phyloP scores from a whole-genome alignment of 2,329 filamentous ascomycete species.

The Aspergillus felis region DNA sequence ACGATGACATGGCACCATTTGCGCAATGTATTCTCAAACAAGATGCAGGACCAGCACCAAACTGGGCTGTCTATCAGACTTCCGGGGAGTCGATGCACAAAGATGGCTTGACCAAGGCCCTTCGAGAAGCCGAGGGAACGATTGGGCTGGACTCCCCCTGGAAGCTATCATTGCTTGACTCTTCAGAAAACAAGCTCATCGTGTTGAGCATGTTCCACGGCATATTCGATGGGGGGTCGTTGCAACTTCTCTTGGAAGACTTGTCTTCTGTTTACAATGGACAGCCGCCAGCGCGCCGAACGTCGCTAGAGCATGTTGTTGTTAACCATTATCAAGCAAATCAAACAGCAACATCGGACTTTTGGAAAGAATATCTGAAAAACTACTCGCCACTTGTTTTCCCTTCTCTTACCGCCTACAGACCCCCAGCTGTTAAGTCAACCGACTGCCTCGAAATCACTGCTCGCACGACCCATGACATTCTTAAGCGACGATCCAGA shows the following conservation, averaged over 20 bases:
- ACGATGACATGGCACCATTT: constrained; percentile 34
- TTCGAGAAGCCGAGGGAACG: constrained; percentile 15
- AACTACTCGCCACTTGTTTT: constrained; percentile 18
- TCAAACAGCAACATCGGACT: constrained; percentile 13
- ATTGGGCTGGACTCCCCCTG: constrained; percentile 21
- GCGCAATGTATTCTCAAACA: constrained; percentile 28
- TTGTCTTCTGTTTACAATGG: constrained; percentile 21
- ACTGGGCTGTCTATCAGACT: constrained; percentile 15
- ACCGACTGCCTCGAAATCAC: constrained; percentile 19
- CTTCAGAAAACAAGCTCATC: constrained; percentile 6
- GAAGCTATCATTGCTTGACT: constrained; percentile 20
- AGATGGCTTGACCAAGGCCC: constrained; percentile 15
- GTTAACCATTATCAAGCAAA: constrained; percentile 23
- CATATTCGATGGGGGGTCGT: constrained; percentile 35
- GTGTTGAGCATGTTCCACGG: constrained; percentile 37
- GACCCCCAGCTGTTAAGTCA: constrained; percentile 10
- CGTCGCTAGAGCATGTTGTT: constrained; percentile 22
- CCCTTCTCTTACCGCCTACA: constrained; percentile 21
- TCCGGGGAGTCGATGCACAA: constrained; percentile 11
- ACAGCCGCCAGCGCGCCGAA: constrained; percentile 10
- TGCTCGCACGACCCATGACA: constrained; percentile 16
- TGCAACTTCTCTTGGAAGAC: constrained; percentile 32
- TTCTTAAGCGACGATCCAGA: constrained; percentile 29
- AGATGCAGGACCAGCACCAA: constrained; percentile 5
- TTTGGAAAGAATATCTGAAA: constrained; percentile 20